These are phyloP conservation scores for Vaccinium corymbosum DNA, from an alignment of 148 eudicot genomes.

Conservation along the genomic window DNA sequence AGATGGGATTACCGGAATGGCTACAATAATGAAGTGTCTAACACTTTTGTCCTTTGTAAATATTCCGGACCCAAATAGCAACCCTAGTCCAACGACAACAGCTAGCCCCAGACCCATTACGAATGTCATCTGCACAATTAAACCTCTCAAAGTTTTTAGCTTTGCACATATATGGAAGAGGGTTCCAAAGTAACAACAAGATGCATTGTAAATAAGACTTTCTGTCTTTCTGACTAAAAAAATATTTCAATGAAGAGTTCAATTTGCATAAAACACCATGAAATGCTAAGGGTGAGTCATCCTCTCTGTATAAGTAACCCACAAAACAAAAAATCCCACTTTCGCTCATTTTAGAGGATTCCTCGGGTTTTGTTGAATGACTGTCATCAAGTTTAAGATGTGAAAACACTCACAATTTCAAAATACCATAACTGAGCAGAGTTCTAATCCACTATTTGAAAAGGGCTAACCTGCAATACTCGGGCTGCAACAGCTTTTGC, in stretches of 20 bases:
- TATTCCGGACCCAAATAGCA: slow-evolving; percentile 69
- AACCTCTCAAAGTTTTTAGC: neutral
- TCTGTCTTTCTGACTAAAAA: neutral
- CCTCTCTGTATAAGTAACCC: neutral
- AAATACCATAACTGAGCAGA: neutral
- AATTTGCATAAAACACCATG: neutral
- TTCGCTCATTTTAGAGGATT: neutral
- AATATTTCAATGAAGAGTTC: neutral
- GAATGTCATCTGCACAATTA: slow-evolving; percentile 78
- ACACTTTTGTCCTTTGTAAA: slow-evolving; percentile 68
- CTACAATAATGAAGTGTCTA: slow-evolving; percentile 54
- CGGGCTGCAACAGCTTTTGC: slow-evolving; percentile 75
- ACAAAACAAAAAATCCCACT: neutral
- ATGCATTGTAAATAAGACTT: neutral
- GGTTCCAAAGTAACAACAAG: neutral
- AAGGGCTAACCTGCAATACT: slow-evolving; percentile 67
- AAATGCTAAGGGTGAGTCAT: neutral
- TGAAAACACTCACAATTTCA: neutral
- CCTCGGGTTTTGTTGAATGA: neutral
- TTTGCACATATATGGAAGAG: neutral
- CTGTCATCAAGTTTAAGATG: neutral
- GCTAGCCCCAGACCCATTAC: slow-evolving; percentile 74
- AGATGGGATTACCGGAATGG: slow-evolving; percentile 63
- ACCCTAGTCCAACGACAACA: slow-evolving; percentile 73
- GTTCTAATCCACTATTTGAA: neutral